Base-by-base conservation (phyloP, 1,284 basidiomycete genomes). In the Papiliotrema terrestris region DNA sequence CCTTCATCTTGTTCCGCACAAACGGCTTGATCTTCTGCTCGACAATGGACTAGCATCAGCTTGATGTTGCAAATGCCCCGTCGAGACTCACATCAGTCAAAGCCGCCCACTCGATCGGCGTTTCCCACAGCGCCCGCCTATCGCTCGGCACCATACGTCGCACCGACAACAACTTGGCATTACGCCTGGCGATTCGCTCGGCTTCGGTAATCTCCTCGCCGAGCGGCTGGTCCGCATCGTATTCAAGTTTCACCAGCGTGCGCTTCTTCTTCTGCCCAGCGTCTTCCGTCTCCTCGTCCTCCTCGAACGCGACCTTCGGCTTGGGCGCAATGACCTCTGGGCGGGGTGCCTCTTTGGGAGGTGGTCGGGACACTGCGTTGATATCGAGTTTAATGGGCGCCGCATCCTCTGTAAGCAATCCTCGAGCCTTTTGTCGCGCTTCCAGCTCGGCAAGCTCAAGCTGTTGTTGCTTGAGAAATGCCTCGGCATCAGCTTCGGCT, bases 391-490 rank as follows among this genome's bases (percentile, higher is more conserved):
- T 85, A 63, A 94, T 86, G 6, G 90, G 90, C 9, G 88, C 88
- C 23, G 89, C 88, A 60, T 94, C 91, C 61, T 94, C 91, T 22
- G 92, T 81, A n/a, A 94, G 78, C 73, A 93, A 81, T 26, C 91
- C 91, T 13, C 88, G 87, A 65, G 89, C 88, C 55, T 89, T 85
- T 67, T 94, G 89, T 68, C 91, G 86, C 46, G 88, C 87, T 20
- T 89, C 89, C 26, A 93, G 78, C 0, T 87, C 86, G 57, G 89
- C 88, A 83, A 93, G 86, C 72, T 94, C 91, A 59, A 88, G 88
- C 87, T 92, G 91, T 69, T 94, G 91, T 52, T 84, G 81, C 39
- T 88, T 87, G 51, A 93, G 80, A 81, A 93, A 92, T 58, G 85
- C 86, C 73, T 93, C 91, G 0, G 88, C 91, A 75, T 93, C 91